Percentiles rank a stretch among this genome's conserved stretches.
phyloP scores from a whole-genome alignment of 2,329 filamentous ascomycete species.

The Alternaria consortialis region DNA sequence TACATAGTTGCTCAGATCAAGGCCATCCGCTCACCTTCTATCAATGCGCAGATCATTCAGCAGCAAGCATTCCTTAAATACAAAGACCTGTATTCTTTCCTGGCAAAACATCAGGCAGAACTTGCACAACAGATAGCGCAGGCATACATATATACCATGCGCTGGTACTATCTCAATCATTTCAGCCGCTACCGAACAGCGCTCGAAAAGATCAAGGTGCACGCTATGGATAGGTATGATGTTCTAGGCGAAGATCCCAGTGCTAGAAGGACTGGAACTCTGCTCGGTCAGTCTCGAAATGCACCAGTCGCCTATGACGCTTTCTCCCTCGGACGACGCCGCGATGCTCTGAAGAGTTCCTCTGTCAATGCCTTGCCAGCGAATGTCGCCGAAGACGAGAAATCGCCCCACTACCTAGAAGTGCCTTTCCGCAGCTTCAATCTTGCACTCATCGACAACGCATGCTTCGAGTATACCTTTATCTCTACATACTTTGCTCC shows the following conservation, averaged over 20 bases:
- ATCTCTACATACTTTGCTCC: constrained; percentile 88
- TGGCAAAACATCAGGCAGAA: constrained; percentile 81
- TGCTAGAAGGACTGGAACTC: constrained; percentile 65
- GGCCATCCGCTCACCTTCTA: constrained; percentile 89
- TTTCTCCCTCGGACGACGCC: constrained; percentile 85
- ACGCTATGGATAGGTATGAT: constrained; percentile 83
- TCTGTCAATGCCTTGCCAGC: constrained; percentile 82
- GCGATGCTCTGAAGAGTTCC: constrained; percentile 79
- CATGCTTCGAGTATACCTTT: constrained; percentile 93
- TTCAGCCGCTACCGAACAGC: constrained; percentile 88
- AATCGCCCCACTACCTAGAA: constrained; percentile 85
- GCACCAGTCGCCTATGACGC: constrained; percentile 77
- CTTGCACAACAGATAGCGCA: constrained; percentile 89
- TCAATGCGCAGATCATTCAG: constrained; percentile 97
- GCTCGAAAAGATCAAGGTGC: constrained; percentile 83
- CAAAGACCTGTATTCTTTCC: constrained; percentile 86
- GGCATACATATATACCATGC: constrained; percentile 98
- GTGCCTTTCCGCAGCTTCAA: constrained; percentile 94
- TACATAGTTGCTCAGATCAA: constrained; percentile 96
- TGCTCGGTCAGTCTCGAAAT: constrained; percentile 39
- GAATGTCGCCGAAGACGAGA: constrained; percentile 90
- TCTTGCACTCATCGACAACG: constrained; percentile 90
- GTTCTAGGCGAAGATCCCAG: constrained; percentile 81
- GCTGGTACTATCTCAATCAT: constrained; percentile 95
- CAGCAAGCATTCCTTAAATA: constrained; percentile 89